Conservation (phyloP, 108 stramenopile species). For the Nitzschia palea region DNA sequence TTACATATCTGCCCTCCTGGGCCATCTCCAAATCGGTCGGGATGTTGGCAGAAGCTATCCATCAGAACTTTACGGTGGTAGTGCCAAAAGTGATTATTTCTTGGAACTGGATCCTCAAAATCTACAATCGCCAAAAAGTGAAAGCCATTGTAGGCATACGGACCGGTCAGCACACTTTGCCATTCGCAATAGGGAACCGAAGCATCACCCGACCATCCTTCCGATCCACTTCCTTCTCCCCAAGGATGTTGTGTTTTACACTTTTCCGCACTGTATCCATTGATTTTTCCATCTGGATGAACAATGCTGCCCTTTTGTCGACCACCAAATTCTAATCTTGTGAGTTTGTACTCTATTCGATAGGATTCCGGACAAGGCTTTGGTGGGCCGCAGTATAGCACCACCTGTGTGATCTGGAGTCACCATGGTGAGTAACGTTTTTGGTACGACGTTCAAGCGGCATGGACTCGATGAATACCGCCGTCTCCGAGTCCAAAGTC, state of each 20-base stretch:
- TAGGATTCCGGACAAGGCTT: constrained; percentile 18
- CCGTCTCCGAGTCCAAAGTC: neutral
- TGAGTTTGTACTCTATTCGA: constrained; percentile 34
- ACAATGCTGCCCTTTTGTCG: constrained; percentile 15
- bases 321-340: constrained; percentile 19
- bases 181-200: constrained; percentile 18
- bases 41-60: constrained; percentile 26
- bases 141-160: constrained; percentile 29
- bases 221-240: constrained; percentile 26
- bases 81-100: constrained; percentile 38
- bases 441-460: neutral
- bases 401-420: constrained; percentile 14
- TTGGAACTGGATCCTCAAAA: constrained; percentile 25
- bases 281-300: constrained; percentile 17
- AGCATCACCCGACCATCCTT: constrained; percentile 20
- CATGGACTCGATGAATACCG: constrained; percentile 1
- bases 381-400: constrained; percentile 20
- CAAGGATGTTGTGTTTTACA: constrained; percentile 34
- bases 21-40: constrained; percentile 19
- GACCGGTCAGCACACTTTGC: constrained; percentile 15
- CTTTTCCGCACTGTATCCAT: constrained; percentile 21
- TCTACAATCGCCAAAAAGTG: constrained; percentile 26
- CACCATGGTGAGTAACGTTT: constrained; percentile 11
- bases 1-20: constrained; percentile 19
- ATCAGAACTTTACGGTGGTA: constrained; percentile 28